These are phyloP conservation scores for Gymnopilus dilepis DNA, from an alignment of 768 basidiomycete genomes.

Conservation along the genomic window DNA sequence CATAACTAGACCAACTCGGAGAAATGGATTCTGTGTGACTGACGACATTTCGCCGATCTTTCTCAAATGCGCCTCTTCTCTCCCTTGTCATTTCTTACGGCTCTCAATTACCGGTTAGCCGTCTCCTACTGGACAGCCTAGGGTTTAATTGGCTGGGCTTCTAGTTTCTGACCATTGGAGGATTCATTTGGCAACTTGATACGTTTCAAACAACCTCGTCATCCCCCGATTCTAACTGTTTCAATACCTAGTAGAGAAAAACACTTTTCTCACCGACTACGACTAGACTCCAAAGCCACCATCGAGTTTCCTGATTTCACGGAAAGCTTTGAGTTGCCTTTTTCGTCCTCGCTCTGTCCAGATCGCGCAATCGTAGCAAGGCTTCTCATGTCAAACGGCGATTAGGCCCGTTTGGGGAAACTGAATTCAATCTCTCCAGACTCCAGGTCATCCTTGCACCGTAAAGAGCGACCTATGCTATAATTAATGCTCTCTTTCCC, in stretches of 20 bases:
- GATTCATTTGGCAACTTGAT: background rate
- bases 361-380: background rate
- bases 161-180: background rate
- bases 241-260: background rate
- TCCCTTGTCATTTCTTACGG: slow-evolving; percentile 9
- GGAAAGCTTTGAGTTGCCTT: slow-evolving; percentile 9
- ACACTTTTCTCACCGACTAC: background rate
- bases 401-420: slow-evolving; percentile 13
- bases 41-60: slow-evolving; percentile 27
- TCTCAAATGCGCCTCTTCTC: slow-evolving; percentile 13
- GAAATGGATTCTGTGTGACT: slow-evolving; percentile 17
- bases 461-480: slow-evolving; percentile 11
- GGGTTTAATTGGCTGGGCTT: background rate
- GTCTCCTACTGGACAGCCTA: slow-evolving; percentile 7
- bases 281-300: background rate
- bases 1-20: slow-evolving; percentile 19
- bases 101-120: slow-evolving; percentile 17
- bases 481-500: slow-evolving; percentile 19
- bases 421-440: background rate
- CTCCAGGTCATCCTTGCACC: slow-evolving; percentile 16
- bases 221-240: background rate
- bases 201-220: slow-evolving; percentile 5
- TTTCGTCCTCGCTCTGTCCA: slow-evolving; percentile 1
- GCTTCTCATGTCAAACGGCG: slow-evolving; percentile 22
- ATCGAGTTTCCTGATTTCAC: slow-evolving; percentile 17